phyloP scores from a whole-genome alignment of 352 stramenopile genomes.

The Phytophthora pseudosyringae region DNA sequence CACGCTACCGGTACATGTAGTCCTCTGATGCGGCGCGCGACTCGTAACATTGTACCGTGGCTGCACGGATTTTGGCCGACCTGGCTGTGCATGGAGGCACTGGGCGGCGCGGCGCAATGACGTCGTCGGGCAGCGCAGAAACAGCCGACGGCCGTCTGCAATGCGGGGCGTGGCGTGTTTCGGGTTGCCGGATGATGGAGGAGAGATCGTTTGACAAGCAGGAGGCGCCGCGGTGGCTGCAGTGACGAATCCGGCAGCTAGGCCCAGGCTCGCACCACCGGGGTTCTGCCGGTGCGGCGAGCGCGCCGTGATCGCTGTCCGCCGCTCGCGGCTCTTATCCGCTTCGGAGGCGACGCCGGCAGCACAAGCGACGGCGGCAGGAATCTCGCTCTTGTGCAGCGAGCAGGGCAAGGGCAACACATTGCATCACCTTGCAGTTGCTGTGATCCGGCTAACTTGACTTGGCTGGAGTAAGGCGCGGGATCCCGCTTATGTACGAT shows the following conservation, averaged over 20 bases:
- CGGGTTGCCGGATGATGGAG: constrained; percentile 39
- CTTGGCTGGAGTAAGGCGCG: constrained; percentile 14
- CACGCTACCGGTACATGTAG: too few relatives aligned
- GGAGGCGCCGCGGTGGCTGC: neutral
- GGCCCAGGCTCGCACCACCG: neutral
- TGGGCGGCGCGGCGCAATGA: constrained; percentile 21
- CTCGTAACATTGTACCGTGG: constrained; percentile 1
- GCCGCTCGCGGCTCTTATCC: constrained; percentile 7
- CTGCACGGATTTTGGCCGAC: constrained; percentile 13
- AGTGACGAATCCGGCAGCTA: constrained; percentile 3
- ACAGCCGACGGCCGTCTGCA: constrained; percentile 22
- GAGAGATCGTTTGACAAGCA: constrained; percentile 16
- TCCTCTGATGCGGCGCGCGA: too few relatives aligned
- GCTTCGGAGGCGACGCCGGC: neutral
- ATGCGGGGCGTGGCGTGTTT: constrained; percentile 26
- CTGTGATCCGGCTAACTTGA: constrained; percentile 7
- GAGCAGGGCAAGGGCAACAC: constrained; percentile 12
- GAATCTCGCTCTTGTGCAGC: constrained; percentile 6
- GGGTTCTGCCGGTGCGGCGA: constrained; percentile 13
- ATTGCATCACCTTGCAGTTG: constrained; percentile 31
- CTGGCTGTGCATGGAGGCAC: constrained; percentile 13
- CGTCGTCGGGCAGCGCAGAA: constrained; percentile 32
- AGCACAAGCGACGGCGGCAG: neutral
- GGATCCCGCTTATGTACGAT: constrained; percentile 10
- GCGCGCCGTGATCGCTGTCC: neutral